Base-by-base conservation (phyloP, 139 green algal species). In the Micromonas pusilla region DNA sequence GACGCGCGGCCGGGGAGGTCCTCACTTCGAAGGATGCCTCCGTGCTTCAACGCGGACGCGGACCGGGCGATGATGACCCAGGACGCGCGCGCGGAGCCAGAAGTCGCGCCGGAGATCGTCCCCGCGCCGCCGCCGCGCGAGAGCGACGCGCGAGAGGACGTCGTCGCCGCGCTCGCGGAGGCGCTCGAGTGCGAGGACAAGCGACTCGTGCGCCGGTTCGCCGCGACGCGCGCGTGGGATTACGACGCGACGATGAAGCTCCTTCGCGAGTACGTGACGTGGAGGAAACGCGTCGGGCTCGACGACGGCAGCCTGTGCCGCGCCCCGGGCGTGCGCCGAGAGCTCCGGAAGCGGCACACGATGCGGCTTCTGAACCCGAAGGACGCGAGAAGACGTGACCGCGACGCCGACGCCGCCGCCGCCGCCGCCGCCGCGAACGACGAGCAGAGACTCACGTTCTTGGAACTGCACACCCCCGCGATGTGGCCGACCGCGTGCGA, bases 301-400 rank as follows among this genome's bases (percentile, higher is more conserved):
- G 9, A 78, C 72, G 81, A 83, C 19, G 54, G 31, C 21, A 28
- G 26, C 72, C 72, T 81, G 2, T 72, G 78, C 36, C 78, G 81
- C 36, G 81, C 77, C 19, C 26, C 28, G 6, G 63, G 26, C 6
- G 63, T 70, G 26, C 26, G 26, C 28, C 9, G 13, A 9, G 63
- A 37, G 26, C 5, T 70, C 6, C 45, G 45, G 16, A 9, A 16
- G 16, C 45, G 45, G 45, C 9, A 16, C 9, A 57, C 45, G 9
- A 57, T 57, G 45, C 45, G 45, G 9, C 45, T 57, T 16, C 45
- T 57, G 9, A 16, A 57, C 45, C 45, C 45, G 45, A n/a, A n/a
- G n/a, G n/a, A n/a, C n/a, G n/a, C n/a, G n/a, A n/a, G n/a, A n/a
- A n/a, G n/a, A n/a, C n/a, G n/a, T n/a, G n/a, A n/a, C n/a, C 45